Evolutionary conservation across 2,329 filamentous ascomycete genomes (phyloP).

Genomic region (Phialemonium atrogriseum): DNA sequence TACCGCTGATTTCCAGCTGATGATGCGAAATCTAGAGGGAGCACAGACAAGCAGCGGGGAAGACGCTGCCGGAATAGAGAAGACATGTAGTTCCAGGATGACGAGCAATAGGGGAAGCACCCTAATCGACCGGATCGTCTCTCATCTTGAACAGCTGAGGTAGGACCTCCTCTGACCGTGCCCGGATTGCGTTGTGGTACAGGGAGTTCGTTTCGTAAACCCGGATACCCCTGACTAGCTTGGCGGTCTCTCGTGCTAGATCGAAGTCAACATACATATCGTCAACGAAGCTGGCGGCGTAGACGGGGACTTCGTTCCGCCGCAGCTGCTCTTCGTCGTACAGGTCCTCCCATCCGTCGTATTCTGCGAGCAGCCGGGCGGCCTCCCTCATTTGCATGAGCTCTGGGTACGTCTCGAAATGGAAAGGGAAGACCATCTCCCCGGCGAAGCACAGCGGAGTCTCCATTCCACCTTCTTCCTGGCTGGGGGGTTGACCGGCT

Average conservation of each 20-base stretch:
- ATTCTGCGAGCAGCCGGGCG: constrained; percentile 61
- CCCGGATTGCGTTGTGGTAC: constrained; percentile 77
- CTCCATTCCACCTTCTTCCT: constrained; percentile 22
- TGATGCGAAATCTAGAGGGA: too few relatives aligned
- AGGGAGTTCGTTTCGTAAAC: constrained; percentile 78
- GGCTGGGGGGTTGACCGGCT: constrained; percentile 27
- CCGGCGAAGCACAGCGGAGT: constrained; percentile 78
- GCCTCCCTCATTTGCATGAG: constrained; percentile 59
- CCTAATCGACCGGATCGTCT: constrained; percentile 55
- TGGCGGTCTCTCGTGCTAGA: constrained; percentile 64
- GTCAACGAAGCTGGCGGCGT: constrained; percentile 73
- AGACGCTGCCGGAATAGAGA: too few relatives aligned
- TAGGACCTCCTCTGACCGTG: constrained; percentile 67
- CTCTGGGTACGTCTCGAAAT: constrained; percentile 75
- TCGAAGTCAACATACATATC: constrained; percentile 90
- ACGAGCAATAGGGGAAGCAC: too few relatives aligned
- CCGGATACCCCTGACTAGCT: constrained; percentile 66
- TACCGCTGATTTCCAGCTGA: too few relatives aligned
- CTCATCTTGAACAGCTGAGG: constrained; percentile 67
- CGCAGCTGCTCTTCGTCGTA: constrained; percentile 68
- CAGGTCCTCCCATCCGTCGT: constrained; percentile 62
- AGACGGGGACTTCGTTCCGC: constrained; percentile 76
- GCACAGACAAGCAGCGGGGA: too few relatives aligned
- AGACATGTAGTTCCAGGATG: too few relatives aligned
- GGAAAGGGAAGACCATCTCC: constrained; percentile 85